A percentile compares a stretch with the other conserved stretches of the same genome.
phyloP scores from a whole-genome alignment of 163 green algal genomes.

The Scenedesmus sp. region DNA sequence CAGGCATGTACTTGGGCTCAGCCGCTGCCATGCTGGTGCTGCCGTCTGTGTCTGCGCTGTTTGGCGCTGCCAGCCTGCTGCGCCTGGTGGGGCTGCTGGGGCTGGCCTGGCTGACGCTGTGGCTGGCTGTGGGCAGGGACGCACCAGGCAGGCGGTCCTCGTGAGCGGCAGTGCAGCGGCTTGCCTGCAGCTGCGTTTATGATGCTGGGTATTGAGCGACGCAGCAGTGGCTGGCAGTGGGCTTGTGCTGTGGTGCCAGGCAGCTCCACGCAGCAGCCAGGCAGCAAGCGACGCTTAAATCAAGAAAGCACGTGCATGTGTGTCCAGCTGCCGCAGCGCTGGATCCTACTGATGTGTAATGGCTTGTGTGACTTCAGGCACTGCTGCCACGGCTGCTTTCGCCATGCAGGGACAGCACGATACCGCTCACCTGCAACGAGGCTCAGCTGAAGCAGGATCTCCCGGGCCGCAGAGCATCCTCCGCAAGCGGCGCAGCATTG shows the following conservation, averaged over 20 bases:
- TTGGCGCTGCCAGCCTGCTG: constrained; percentile 76
- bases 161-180: background rate
- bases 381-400: background rate
- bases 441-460: constrained; percentile 38
- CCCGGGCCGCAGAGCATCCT: background rate
- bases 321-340: background rate
- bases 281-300: too few species aligned
- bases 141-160: constrained; percentile 60
- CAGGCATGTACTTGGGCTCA: constrained; percentile 96
- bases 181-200: background rate
- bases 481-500: constrained; percentile 53
- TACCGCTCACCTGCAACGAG: constrained; percentile 55
- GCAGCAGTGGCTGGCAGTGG: background rate
- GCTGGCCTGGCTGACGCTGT: constrained; percentile 82
- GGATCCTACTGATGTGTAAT: background rate
- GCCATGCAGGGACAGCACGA: constrained; percentile 53
- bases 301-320: too few species aligned
- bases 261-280: too few species aligned
- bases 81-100: constrained; percentile 79
- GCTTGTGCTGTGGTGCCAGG: too few species aligned
- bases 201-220: background rate
- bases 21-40: constrained; percentile 92
- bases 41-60: constrained; percentile 71
- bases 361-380: background rate
- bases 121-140: constrained; percentile 77